Conservation (phyloP, 2,329 filamentous ascomycete genomes). For the Fusarium sp. region DNA sequence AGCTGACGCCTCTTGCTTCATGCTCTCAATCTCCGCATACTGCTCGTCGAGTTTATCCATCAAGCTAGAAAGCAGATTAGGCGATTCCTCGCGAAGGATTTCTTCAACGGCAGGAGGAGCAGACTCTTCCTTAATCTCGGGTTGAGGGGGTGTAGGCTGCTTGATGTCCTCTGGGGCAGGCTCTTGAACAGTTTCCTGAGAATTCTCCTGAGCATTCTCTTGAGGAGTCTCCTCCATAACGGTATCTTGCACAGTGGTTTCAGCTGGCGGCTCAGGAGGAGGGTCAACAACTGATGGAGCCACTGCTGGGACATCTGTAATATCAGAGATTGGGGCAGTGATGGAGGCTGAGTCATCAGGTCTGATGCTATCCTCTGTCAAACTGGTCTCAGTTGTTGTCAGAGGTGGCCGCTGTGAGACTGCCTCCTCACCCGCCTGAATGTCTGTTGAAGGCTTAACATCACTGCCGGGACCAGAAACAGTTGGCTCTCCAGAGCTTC, state of each 20-base stretch:
- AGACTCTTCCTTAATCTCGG: constrained; percentile 34
- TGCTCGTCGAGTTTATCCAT: constrained; percentile 61
- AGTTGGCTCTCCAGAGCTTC: constrained; percentile 45
- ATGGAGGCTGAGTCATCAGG: constrained; percentile 56
- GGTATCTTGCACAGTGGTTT: constrained; percentile 29
- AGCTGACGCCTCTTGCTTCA: neutral
- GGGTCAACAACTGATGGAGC: constrained; percentile 38
- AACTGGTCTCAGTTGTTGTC: constrained; percentile 49
- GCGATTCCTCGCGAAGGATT: constrained; percentile 17
- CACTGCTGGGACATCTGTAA: constrained; percentile 46
- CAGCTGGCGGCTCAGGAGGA: constrained; percentile 28
- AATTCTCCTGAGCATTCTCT: constrained; percentile 9
- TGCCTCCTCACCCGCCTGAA: constrained; percentile 36
- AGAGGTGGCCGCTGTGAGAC: constrained; percentile 41
- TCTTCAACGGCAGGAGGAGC: constrained; percentile 52
- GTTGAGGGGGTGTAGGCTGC: constrained; percentile 36
- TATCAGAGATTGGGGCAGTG: constrained; percentile 47
- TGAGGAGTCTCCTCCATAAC: neutral
- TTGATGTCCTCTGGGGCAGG: constrained; percentile 32
- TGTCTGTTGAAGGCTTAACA: constrained; percentile 47
- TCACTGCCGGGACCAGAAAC: constrained; percentile 44
- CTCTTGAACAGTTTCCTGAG: neutral
- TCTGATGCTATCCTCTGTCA: constrained; percentile 55
- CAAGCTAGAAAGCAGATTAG: constrained; percentile 60
- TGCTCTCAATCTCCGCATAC: constrained; percentile 25